Conservation (phyloP, 176 grass and related monocot genomes). For the Oryza glaberrima region DNA sequence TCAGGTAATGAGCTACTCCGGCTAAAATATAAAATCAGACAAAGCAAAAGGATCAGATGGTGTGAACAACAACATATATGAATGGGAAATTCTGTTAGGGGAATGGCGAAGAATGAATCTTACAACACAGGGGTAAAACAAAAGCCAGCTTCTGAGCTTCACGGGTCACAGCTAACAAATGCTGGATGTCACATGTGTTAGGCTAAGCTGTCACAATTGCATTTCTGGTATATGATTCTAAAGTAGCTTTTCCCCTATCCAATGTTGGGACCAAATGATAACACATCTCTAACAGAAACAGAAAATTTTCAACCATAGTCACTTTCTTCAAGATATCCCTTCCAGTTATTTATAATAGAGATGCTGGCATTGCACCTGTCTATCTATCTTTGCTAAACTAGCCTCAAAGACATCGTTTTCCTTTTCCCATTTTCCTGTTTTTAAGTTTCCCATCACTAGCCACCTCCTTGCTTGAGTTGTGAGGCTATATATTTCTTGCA, state of each 20-base stretch:
- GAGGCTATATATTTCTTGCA: not conserved
- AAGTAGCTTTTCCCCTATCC: not conserved
- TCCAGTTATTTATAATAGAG: not conserved
- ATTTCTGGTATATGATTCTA: not conserved
- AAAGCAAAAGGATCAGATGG: slow-evolving; percentile 11
- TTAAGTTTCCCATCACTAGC: not conserved
- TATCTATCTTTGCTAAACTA: not conserved
- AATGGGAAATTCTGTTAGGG: not conserved
- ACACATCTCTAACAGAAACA: not conserved
- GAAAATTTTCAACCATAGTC: not conserved
- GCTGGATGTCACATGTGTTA: not conserved
- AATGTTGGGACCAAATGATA: slow-evolving; percentile 24
- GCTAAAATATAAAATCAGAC: not conserved
- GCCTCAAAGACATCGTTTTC: not conserved
- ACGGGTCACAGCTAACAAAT: not conserved
- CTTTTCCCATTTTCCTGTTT: not conserved
- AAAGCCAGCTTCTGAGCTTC: not conserved
- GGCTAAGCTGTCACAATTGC: not conserved
- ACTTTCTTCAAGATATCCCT: not conserved
- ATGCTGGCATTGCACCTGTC: not conserved
- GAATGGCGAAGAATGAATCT: not conserved
- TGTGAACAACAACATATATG: not conserved
- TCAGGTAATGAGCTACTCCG: not conserved
- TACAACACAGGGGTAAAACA: slow-evolving; percentile 18
- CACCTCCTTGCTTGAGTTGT: not conserved